Conservation (phyloP, 176 grass and related monocot genomes). For the Puya raimondii region DNA sequence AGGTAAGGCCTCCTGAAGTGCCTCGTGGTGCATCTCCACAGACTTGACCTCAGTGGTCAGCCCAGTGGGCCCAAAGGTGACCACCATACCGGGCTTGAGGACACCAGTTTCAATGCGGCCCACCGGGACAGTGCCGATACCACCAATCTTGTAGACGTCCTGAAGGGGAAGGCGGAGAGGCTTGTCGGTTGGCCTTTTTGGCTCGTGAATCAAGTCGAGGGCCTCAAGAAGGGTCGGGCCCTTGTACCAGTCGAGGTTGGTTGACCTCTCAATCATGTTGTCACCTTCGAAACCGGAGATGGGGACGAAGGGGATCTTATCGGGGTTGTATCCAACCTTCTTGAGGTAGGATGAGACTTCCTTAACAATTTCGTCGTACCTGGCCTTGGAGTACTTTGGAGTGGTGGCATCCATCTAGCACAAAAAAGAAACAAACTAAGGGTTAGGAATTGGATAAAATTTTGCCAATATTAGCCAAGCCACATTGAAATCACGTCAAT, state of each 20-base stretch:
- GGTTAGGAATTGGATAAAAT: too few species aligned
- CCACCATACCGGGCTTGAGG: slow-evolving; percentile 76
- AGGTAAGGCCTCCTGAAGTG: slow-evolving; percentile 56
- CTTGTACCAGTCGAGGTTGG: slow-evolving; percentile 87
- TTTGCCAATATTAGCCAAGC: too few species aligned
- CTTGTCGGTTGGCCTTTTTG: slow-evolving; percentile 90
- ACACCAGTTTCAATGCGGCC: slow-evolving; percentile 64
- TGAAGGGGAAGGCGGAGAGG: slow-evolving; percentile 88
- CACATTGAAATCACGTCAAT: too few species aligned
- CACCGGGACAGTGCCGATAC: slow-evolving; percentile 81
- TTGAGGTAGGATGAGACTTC: slow-evolving; percentile 74
- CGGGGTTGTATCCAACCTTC: slow-evolving; percentile 79
- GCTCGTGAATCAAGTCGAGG: slow-evolving; percentile 68
- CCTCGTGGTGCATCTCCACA: slow-evolving; percentile 94
- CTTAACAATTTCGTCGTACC: slow-evolving; percentile 79
- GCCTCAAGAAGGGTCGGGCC: slow-evolving; percentile 68
- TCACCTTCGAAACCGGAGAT: slow-evolving; percentile 84
- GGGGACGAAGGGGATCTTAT: slow-evolving; percentile 70
- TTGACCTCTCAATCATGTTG: slow-evolving; percentile 88
- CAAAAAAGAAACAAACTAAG: too few species aligned
- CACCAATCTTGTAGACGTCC: slow-evolving; percentile 98
- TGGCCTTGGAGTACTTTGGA: slow-evolving; percentile 66
- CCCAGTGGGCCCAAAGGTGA: slow-evolving; percentile 67
- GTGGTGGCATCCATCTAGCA: slow-evolving; percentile 68
- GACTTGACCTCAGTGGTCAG: slow-evolving; percentile 89